Base-by-base conservation (phyloP, 1,139 yeast species). In the Magnusiomyces tetraspermus region DNA sequence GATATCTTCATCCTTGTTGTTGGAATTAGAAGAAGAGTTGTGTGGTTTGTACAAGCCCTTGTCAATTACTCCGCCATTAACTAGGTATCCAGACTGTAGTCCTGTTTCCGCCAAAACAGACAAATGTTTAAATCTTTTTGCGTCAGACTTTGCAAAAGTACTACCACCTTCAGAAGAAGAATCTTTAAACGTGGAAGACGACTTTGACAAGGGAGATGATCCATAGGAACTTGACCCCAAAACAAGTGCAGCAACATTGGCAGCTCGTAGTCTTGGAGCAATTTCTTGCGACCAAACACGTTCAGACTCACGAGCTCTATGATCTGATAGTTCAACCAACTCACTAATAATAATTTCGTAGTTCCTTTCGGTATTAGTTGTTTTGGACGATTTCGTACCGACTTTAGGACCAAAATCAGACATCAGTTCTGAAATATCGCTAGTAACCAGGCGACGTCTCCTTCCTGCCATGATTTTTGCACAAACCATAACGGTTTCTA, bases 381-480 rank as follows among this genome's bases (percentile, higher is more conserved):
- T 24, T n/a, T 13, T 15, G 15, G 17, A 8, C 28, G 19, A 15
- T 33, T 28, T n/a, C 38, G 17, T 15, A 26, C 11, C 40, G 6
- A n/a, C 6, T 10, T 5, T n/a, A 36, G 6, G 17, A 13, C 15
- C 40, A 36, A 5, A 10, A 8, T 36, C 40, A 17, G 15, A 10
- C 17, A 36, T 10, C 15, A n/a, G 6, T 10, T 6, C 6, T 6
- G 40, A n/a, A n/a, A 36, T 36, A n/a, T 36, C 17, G 8, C 40
- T 17, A n/a, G 5, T 36, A n/a, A n/a, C 15, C 40, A 40, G 8
- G 47, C 53, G 53, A 2, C 65, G 57, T 36, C 57, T 47, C 13
- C 67, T 54, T 5, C 67, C 67, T 15, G 62, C 61, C 59, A 61
- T 58, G 37, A 63, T 55, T 22, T 60, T 53, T 1, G 61, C 57